Evolutionary conservation across 176 grass and related monocot genomes (phyloP).

Genomic region (Carex myosuroides): DNA sequence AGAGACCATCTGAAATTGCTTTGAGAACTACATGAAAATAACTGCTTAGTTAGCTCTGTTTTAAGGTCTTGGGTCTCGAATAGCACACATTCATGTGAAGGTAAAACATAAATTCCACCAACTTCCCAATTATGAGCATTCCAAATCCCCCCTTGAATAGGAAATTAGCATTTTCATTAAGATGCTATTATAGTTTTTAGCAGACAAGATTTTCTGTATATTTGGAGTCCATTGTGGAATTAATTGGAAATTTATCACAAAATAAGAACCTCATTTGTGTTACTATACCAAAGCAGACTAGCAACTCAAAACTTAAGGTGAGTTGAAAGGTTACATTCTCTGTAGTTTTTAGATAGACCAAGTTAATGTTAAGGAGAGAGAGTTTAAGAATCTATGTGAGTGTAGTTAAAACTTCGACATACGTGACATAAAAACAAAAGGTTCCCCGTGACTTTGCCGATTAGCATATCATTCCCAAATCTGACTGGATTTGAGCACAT

Average conservation of each 20-base stretch:
- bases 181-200: neutral
- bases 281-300: neutral
- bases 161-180: neutral
- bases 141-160: neutral
- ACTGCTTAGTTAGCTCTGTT: neutral
- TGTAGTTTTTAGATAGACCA: neutral
- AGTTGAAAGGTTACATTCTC: neutral
- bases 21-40: constrained; percentile 55
- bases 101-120: neutral
- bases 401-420: neutral
- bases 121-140: neutral
- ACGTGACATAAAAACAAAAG: neutral
- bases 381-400: neutral
- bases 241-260: neutral
- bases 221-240: neutral
- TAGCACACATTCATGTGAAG: neutral
- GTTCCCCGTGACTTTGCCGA: neutral
- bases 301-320: neutral
- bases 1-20: constrained; percentile 77
- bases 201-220: neutral
- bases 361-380: neutral
- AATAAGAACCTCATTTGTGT: neutral
- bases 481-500: neutral
- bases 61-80: neutral
- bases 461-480: neutral